Evolutionary conservation across 306 rosid genomes (phyloP), one percentile per base, ranked within the genome.

Genomic region (Rosa chinensis): DNA sequence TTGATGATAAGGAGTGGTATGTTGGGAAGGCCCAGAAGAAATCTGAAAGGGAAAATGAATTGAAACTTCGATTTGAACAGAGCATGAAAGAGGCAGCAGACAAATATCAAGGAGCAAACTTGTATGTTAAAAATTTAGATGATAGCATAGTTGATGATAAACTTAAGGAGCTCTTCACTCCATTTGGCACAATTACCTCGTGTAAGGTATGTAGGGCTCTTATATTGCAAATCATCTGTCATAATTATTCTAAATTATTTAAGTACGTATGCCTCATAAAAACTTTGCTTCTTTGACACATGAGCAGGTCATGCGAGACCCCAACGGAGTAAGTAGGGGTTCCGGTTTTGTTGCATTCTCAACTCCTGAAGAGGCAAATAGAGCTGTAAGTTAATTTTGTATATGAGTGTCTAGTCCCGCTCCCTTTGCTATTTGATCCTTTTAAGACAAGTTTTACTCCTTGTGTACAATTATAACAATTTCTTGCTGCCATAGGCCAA

Each of bases 341-440:
- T 95, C 99, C 0, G 99, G 98, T 21, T 95, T 95, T 85, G 98
- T 95, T 81, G 98, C 99, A 74, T 95, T 92, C 80, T 89, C 99
- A 3, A 90, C 96, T 86, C 91, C 98, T 32, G 99, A 95, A 87
- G 99, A 95, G 85, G 99, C 99, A 73, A 84, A 94, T 55, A 89
- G 94, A 90, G 99, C 99, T 44, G 99, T 94, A 90, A 87, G 97
- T 90, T 44, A 28, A 70, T 47, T 23, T 76, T 43, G 35, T 55
- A 72, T 72, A 56, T 68, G 44, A 35, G 23, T 37, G 44, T 35
- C 12, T 18, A 16, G 35, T 64, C 21, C 21, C 2, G 0, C 70
- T 35, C 5, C n/a, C 2, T 3, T 14, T 32, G 40, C n/a, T 64
- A 35, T 6, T 1, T 16, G 43, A 17, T 35, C 40, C 10, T 16